These are phyloP conservation scores for Sarocladiaceae sp. DNA, from an alignment of 2,329 filamentous ascomycete species.

Conservation along the genomic window DNA sequence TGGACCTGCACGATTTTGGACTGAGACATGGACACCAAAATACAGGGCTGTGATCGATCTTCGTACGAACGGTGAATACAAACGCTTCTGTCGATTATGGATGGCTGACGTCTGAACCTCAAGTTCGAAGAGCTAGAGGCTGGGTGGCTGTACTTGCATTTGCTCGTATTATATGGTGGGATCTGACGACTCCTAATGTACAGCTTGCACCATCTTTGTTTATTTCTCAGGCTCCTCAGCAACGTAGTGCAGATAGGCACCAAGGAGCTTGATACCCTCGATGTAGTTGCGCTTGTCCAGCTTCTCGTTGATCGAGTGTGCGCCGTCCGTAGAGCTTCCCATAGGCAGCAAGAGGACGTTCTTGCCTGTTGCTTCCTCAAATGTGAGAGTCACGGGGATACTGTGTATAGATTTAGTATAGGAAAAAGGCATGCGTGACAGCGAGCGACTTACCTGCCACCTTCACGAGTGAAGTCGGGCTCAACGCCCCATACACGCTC, in stretches of 20 bases:
- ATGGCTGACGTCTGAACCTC: too few relatives aligned
- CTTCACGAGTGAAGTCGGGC: conserved; percentile 94
- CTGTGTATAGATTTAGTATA: too few relatives aligned
- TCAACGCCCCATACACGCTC: conserved; percentile 90
- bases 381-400: conserved; percentile 94
- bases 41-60: too few relatives aligned
- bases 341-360: conserved; percentile 94
- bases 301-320: conserved; percentile 98
- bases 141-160: too few relatives aligned
- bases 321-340: conserved; percentile 94
- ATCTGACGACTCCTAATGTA: background rate
- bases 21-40: too few relatives aligned
- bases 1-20: too few relatives aligned
- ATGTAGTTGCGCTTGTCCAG: conserved; percentile 97
- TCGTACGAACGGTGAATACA: too few relatives aligned
- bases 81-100: too few relatives aligned
- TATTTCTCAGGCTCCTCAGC: conserved; percentile 71
- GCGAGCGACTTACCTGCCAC: conserved; percentile 72
- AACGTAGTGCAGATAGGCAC: conserved; percentile 93
- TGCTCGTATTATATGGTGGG: background rate
- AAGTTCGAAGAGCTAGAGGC: too few relatives aligned
- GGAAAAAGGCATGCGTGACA: conserved; percentile 14
- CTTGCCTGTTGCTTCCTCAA: conserved; percentile 97
- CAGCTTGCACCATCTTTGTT: conserved; percentile 9
- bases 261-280: conserved; percentile 92